Conservation (phyloP, 75 land plant genomes). For the Cryptomeria japonica region DNA sequence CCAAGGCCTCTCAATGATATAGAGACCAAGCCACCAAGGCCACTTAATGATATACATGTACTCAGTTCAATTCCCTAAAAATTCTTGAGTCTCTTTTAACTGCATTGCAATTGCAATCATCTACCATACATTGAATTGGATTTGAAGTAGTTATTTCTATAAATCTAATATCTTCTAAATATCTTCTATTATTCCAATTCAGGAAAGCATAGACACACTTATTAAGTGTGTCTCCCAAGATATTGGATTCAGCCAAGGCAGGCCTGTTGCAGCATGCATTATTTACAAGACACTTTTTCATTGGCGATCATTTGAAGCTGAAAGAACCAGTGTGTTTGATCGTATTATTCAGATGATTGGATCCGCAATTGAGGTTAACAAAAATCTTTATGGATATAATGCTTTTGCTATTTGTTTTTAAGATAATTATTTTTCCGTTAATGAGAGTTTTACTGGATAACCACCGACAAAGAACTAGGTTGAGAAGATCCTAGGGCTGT, state of each 20-base stretch:
- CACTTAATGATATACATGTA: slow-evolving; percentile 43
- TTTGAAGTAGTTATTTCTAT: neutral
- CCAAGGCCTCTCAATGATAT: slow-evolving; percentile 46
- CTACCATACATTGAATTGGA: neutral
- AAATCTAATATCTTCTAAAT: slow-evolving; percentile 3
- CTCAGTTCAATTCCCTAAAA: neutral
- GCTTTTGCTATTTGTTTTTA: neutral
- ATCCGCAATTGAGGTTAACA: slow-evolving; percentile 86
- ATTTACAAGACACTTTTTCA: slow-evolving; percentile 92
- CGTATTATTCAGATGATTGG: slow-evolving; percentile 97
- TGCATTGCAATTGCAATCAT: neutral
- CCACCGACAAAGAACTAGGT: no score
- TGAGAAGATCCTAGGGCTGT: no score
- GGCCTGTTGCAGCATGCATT: slow-evolving; percentile 93
- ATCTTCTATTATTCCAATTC: slow-evolving; percentile 21
- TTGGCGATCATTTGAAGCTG: slow-evolving; percentile 99
- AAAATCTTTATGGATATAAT: neutral
- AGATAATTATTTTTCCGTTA: neutral
- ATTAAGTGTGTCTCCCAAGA: slow-evolving; percentile 80
- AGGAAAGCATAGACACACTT: slow-evolving; percentile 91
- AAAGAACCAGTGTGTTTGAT: slow-evolving; percentile 94
- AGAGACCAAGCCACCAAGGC: slow-evolving; percentile 44
- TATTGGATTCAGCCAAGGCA: slow-evolving; percentile 83
- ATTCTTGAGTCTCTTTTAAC: neutral
- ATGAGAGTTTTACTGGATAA: no score